These are phyloP conservation scores for Fagopyrum homotropicum DNA, from an alignment of 148 eudicot genomes.

Conservation along the genomic window DNA sequence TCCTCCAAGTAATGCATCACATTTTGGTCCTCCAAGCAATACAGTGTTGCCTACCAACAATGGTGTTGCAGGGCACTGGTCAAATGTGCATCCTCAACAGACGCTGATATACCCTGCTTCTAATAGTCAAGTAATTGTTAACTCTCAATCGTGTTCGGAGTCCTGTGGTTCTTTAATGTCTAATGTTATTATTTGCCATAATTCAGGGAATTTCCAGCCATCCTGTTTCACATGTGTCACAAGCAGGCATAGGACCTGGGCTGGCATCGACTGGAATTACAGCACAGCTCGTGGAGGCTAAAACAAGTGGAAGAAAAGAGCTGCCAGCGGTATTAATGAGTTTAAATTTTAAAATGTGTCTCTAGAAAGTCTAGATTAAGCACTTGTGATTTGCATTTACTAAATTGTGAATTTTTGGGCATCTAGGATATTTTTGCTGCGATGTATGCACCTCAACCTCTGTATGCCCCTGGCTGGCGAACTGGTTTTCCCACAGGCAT, in stretches of 20 bases:
- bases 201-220: constrained; percentile 30
- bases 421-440: constrained; percentile 76
- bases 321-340: constrained; percentile 58
- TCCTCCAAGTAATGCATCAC: too few species aligned
- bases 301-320: constrained; percentile 52
- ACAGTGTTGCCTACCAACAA: not conserved
- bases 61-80: constrained; percentile 44
- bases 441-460: constrained; percentile 39
- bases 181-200: not conserved
- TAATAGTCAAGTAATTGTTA: not conserved
- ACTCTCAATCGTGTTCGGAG: not conserved
- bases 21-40: not conserved
- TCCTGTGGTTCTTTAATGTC: not conserved
- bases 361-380: not conserved
- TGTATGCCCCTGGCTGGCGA: constrained; percentile 73
- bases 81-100: constrained; percentile 39
- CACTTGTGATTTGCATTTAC: not conserved
- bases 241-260: constrained; percentile 21
- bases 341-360: not conserved
- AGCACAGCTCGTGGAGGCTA: constrained; percentile 31
- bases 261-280: constrained; percentile 17
- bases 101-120: too few species aligned
- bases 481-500: constrained; percentile 31
- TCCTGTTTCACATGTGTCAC: constrained; percentile 32
- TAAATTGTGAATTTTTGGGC: constrained; percentile 4